Base-by-base conservation (phyloP, 2,329 filamentous ascomycete species). In the Torrubiella hemipterigena region DNA sequence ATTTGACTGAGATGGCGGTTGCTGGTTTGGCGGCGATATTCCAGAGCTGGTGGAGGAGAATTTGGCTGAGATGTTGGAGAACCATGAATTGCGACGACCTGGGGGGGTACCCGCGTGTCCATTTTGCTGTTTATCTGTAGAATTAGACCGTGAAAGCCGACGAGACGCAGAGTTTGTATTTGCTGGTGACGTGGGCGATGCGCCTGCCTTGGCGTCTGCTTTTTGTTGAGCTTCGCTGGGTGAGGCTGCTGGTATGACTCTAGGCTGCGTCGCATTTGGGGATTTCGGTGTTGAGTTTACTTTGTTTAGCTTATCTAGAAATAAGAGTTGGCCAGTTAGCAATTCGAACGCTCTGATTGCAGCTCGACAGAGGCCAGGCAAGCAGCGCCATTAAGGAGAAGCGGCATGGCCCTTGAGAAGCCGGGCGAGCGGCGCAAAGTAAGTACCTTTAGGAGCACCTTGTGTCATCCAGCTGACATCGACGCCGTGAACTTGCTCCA, bases 381-480 rank as follows among this genome's bases (percentile, higher is more conserved):
- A n/a, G n/a, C n/a, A n/a, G n/a, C n/a, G n/a, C n/a, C n/a, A n/a
- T n/a, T 17, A 16, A 17, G 14, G 29, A 15, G 27, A 20, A 14
- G 16, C 13, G 16, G 31, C 11, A 25, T 30, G 32, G 15, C 6
- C 16, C n/a, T 17, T n/a, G 25, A 17, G 17, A 30, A 31, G 30
- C 35, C 22, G 11, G 14, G 2, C 30, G 37, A 36, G 35, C 27
- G 40, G 32, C 36, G 26, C 27, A 32, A 33, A 35, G 22, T 35
- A 58, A 69, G 57, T 67, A 83, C 85, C 84, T 79, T 81, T 86
- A 41, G 77, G 75, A 45, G 79, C 74, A 51, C 82, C 81, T 58
- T 91, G 81, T 45, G 69, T 69, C 65, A 93, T 81, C 85, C 85
- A 93, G 57, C 81, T 86, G 50, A 93, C 84, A 58, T 93, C 85